Base-by-base conservation (phyloP, 1,284 basidiomycete genomes). In the Ceratorhiza oryzae-sativae region DNA sequence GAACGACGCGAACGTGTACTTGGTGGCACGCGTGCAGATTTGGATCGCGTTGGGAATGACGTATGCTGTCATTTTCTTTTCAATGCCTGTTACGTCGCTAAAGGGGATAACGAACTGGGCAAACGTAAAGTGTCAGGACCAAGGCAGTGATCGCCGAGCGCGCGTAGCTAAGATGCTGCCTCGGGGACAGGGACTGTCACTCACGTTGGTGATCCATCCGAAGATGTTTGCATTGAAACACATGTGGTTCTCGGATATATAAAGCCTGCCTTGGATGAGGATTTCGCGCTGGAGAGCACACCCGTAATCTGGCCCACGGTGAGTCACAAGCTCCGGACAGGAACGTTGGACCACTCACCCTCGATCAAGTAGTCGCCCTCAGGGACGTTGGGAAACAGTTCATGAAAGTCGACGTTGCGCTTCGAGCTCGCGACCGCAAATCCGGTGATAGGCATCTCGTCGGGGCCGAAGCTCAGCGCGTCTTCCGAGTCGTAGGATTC, bases 161-260 rank as follows among this genome's bases (percentile, higher is more conserved):
- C 42, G 10, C 42, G 58, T 18, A n/a, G 46, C 25, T 4, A 25
- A 2, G 20, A 36, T 13, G 39, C 41, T 23, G 10, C 15, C 23
- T 36, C 39, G 53, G 42, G 65, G 49, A 32, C 18, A 46, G 12
- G 25, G 39, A 30, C 27, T 20, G 32, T 12, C 34, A 23, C 20
- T 48, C 53, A 95, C 94, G 78, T 97, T 92, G 20, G 96, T 98
- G 71, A 98, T 92, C 97, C 97, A 98, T 55, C 97, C 97, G 80
- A 99, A 97, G 65, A 99, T 97, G 80, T 98, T 99, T 27, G 97
- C 96, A 78, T 98, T 93, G 84, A 98, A 99, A 82, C 94, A 98
- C 15, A 98, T 87, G 79, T 98, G 95, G 80, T 98, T 97, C 81
- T 99, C 97, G 0, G 96, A 98, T 27, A 98, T 93, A 81, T 98